These are phyloP conservation scores for Epichloe sibirici DNA, from an alignment of 2,329 filamentous ascomycete species.

Conservation along the genomic window DNA sequence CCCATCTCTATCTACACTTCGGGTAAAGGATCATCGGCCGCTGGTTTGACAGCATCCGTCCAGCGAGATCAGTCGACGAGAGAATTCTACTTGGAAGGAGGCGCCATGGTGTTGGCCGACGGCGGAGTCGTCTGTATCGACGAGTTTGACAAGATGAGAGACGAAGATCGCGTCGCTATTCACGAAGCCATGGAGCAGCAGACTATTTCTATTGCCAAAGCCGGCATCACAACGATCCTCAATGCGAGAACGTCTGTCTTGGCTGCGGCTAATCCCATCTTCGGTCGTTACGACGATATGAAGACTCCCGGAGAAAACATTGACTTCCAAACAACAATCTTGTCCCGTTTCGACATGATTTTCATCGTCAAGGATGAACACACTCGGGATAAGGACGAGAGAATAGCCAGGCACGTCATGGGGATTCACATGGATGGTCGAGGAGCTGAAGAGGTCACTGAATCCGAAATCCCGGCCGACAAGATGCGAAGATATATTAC, in stretches of 20 bases:
- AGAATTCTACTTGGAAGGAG: slow-evolving; percentile 96
- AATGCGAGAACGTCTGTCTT: slow-evolving; percentile 92
- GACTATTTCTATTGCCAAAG: slow-evolving; percentile 97
- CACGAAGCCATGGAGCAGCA: slow-evolving; percentile 99
- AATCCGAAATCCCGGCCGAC: slow-evolving; percentile 84
- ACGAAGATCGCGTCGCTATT: slow-evolving; percentile 94
- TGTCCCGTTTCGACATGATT: slow-evolving; percentile 99
- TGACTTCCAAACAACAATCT: slow-evolving; percentile 95
- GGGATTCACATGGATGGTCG: slow-evolving; percentile 88
- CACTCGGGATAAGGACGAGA: slow-evolving; percentile 77
- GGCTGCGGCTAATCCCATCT: slow-evolving; percentile 93
- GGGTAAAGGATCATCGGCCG: slow-evolving; percentile 92
- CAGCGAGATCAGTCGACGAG: slow-evolving; percentile 84
- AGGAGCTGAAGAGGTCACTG: slow-evolving; percentile 66
- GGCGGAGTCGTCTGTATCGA: slow-evolving; percentile 97
- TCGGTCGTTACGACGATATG: slow-evolving; percentile 94
- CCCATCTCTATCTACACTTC: slow-evolving; percentile 98
- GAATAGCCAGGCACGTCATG: slow-evolving; percentile 94
- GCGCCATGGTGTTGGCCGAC: slow-evolving; percentile 95
- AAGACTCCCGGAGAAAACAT: slow-evolving; percentile 98
- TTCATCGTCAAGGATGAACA: slow-evolving; percentile 98
- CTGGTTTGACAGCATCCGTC: slow-evolving; percentile 93
- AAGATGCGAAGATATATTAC: slow-evolving; percentile 97
- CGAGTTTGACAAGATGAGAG: slow-evolving; percentile 99
- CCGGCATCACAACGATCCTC: slow-evolving; percentile 94